Conservation (phyloP, 148 eudicot species). For the Arbutus unedo region DNA sequence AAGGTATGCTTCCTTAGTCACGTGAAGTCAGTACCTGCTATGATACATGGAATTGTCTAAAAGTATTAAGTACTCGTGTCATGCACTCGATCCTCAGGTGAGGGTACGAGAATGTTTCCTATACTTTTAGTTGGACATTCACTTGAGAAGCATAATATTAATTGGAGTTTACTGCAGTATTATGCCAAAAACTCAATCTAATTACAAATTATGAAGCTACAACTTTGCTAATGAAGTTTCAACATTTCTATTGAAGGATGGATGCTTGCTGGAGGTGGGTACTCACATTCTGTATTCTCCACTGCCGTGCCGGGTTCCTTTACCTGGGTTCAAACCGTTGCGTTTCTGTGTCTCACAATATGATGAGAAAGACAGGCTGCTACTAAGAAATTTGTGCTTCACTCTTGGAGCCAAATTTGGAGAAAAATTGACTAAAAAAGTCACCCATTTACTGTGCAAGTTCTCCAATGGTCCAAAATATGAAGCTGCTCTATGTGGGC, state of each 20-base stretch:
- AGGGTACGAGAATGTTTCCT: too few relatives aligned
- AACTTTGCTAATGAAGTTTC: conserved; percentile 23
- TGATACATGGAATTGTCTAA: too few relatives aligned
- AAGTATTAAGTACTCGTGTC: too few relatives aligned
- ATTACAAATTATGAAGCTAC: too few relatives aligned
- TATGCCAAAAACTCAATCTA: too few relatives aligned
- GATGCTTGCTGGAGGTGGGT: conserved; percentile 65
- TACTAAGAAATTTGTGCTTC: conserved; percentile 78
- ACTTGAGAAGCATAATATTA: too few relatives aligned
- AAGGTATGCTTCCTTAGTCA: too few relatives aligned
- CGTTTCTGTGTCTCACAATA: conserved; percentile 84
- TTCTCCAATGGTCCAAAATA: conserved; percentile 79
- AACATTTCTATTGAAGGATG: conserved; percentile 46
- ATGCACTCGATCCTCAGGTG: too few relatives aligned
- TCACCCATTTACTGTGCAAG: conserved; percentile 82
- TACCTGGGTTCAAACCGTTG: conserved; percentile 61
- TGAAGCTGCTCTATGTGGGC: conserved; percentile 42
- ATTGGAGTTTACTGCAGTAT: too few relatives aligned
- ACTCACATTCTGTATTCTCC: conserved; percentile 93
- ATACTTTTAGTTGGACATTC: too few relatives aligned
- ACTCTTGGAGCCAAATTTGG: conserved; percentile 76
- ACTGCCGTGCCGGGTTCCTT: conserved; percentile 82
- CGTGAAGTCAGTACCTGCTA: too few relatives aligned
- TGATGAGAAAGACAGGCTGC: conserved; percentile 65
- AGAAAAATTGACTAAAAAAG: conserved; percentile 61